Percentiles rank a stretch among this genome's conserved stretches.
phyloP scores from a whole-genome alignment of 352 stramenopile genomes.

The Globisporangium ultimum region DNA sequence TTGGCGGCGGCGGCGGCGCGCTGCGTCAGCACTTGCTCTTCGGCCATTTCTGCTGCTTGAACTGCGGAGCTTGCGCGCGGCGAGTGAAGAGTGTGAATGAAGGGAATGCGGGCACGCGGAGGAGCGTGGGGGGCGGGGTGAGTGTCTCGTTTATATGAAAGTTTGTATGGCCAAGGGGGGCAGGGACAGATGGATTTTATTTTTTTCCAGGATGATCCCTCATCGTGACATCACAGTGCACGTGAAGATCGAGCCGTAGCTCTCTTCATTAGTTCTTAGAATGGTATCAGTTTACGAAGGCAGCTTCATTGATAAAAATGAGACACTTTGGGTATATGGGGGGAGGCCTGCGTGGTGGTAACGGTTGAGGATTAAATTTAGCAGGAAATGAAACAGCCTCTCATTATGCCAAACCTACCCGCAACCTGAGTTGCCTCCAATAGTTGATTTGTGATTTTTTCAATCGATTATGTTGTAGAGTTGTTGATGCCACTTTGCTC shows the following conservation, averaged over 20 bases:
- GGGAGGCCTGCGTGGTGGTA: not conserved
- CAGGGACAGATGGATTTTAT: not conserved
- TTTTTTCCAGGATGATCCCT: not conserved
- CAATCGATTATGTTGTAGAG: not conserved
- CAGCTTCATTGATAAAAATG: not conserved
- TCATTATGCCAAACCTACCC: not conserved
- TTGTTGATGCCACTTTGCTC: not conserved
- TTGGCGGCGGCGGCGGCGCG: not conserved
- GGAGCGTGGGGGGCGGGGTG: too few species aligned
- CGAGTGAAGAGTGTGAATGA: constrained; percentile 2
- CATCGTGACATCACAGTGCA: not conserved
- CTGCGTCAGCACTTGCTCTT: constrained; percentile 5
- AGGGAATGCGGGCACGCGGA: not conserved
- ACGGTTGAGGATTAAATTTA: not conserved
- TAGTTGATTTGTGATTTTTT: not conserved
- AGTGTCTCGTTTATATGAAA: not conserved
- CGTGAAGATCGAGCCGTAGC: not conserved
- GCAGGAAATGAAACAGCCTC: not conserved
- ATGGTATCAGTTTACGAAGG: not conserved
- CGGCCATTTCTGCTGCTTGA: not conserved
- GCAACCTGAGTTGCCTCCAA: not conserved
- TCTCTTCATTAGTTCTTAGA: not conserved
- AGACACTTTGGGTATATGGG: not conserved
- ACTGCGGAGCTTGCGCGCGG: not conserved
- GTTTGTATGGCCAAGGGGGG: constrained; percentile 2